A percentile compares a stretch with the other conserved stretches of the same genome.
Conservation (phyloP, 345 rosid genomes). For the Eutrema japonicum region DNA sequence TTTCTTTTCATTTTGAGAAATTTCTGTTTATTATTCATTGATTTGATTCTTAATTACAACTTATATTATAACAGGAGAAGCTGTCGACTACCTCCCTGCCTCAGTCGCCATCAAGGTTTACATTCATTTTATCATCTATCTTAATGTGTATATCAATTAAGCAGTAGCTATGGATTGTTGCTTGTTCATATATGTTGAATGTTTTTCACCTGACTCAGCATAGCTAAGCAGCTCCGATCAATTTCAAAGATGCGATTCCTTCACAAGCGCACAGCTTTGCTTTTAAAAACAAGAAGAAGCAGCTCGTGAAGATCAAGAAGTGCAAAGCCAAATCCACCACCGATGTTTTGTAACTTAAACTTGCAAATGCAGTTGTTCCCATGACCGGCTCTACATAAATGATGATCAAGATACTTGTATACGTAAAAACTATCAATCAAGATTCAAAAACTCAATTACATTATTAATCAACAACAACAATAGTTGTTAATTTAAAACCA, state of each 20-base stretch:
- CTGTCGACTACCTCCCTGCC: neutral
- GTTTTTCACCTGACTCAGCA: conserved; percentile 10
- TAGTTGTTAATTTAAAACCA: too few relatives aligned
- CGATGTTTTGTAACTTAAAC: too few relatives aligned
- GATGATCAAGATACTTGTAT: conserved; percentile 87
- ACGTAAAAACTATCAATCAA: conserved; percentile 53
- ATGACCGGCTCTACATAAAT: conserved; percentile 62
- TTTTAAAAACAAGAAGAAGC: neutral
- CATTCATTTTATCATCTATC: conserved; percentile 1
- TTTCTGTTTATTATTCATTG: neutral
- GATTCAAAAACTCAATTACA: too few relatives aligned
- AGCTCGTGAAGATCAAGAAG: neutral
- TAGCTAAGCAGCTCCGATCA: conserved; percentile 1
- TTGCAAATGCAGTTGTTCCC: conserved; percentile 84
- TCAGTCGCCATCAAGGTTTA: neutral
- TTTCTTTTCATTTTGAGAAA: neutral
- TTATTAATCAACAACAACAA: too few relatives aligned
- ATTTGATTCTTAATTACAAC: neutral
- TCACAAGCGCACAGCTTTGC: neutral
- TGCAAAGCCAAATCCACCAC: neutral
- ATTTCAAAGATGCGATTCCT: conserved; percentile 12
- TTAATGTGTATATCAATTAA: conserved; percentile 1
- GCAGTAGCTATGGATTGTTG: neutral
- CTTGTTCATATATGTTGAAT: neutral
- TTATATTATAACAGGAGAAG: neutral